Evolutionary conservation across 2,329 filamentous ascomycete species (phyloP).

Genomic region (Trichoderma sp.): DNA sequence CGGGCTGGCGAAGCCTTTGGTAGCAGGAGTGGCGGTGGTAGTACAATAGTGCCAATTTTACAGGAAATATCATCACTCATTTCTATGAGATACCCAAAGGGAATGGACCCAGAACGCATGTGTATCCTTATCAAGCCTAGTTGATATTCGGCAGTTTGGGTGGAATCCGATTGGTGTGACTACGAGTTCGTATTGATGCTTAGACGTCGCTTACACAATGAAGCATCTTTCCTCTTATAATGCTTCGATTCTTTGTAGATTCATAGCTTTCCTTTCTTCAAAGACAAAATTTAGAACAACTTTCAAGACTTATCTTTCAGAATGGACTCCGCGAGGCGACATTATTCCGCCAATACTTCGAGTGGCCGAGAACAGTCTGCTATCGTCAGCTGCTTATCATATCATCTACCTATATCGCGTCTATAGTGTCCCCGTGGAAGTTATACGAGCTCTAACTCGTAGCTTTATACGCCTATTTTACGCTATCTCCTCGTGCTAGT

Average conservation of each 20-base stretch:
- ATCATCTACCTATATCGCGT: neutral
- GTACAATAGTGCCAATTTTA: too few relatives aligned
- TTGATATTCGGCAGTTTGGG: neutral
- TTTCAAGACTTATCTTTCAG: neutral
- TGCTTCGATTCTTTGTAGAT: neutral
- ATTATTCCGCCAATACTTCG: neutral
- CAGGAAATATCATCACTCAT: too few relatives aligned
- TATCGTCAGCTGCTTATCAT: neutral
- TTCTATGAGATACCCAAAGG: neutral
- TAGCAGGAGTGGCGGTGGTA: too few relatives aligned
- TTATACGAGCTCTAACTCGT: neutral
- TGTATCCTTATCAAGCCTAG: neutral
- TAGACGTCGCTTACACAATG: neutral
- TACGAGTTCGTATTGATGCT: neutral
- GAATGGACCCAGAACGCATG: neutral
- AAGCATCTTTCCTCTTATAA: neutral
- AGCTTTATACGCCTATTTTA: neutral
- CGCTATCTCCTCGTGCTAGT: neutral
- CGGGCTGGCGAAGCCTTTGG: too few relatives aligned
- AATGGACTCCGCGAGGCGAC: neutral
- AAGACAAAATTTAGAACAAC: neutral
- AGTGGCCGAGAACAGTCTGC: neutral
- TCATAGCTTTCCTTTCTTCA: neutral
- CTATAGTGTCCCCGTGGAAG: neutral
- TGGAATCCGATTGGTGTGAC: neutral